phyloP scores from a whole-genome alignment of 169 alveolate genomes.

The Cryptosporidium tyzzeri region DNA sequence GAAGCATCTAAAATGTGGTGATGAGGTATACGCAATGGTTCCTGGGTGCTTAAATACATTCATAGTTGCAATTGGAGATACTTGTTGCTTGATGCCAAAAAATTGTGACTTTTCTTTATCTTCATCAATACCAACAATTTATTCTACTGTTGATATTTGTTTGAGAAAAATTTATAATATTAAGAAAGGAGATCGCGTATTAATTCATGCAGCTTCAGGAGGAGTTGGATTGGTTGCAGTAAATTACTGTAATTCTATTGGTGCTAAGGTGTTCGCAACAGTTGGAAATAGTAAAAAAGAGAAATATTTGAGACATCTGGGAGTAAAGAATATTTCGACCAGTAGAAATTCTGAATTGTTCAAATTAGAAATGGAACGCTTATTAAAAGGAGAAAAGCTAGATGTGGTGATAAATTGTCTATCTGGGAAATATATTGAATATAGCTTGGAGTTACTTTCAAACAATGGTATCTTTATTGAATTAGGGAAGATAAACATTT shows the following conservation, averaged over 20 bases:
- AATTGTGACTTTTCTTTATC: slow-evolving; percentile 48
- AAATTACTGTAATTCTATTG: slow-evolving; percentile 60
- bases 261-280: slow-evolving; percentile 66
- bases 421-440: slow-evolving; percentile 64
- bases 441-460: slow-evolving; percentile 44
- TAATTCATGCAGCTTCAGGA: slow-evolving; percentile 76
- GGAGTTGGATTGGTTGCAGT: slow-evolving; percentile 75
- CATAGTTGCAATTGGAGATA: slow-evolving; percentile 59
- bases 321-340: slow-evolving; percentile 54
- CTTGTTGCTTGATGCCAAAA: slow-evolving; percentile 54
- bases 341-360: slow-evolving; percentile 66
- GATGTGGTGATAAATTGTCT: slow-evolving; percentile 69
- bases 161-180: slow-evolving; percentile 47
- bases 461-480: slow-evolving; percentile 56
- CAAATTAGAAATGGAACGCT: slow-evolving; percentile 20
- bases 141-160: slow-evolving; percentile 62
- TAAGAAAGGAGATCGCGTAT: slow-evolving; percentile 54
- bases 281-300: slow-evolving; percentile 73
- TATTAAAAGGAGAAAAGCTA: slow-evolving; percentile 41
- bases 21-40: slow-evolving; percentile 73
- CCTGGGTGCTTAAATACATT: slow-evolving; percentile 76
- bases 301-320: slow-evolving; percentile 63
- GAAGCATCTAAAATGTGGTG: slow-evolving; percentile 61
- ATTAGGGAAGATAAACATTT: slow-evolving; percentile 68
- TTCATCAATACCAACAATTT: slow-evolving; percentile 67